A percentile compares a stretch with the other conserved stretches of the same genome.
Conservation (phyloP, 2,329 filamentous ascomycete species). For the Ophiocordyceps camponoti-rufipedis region DNA sequence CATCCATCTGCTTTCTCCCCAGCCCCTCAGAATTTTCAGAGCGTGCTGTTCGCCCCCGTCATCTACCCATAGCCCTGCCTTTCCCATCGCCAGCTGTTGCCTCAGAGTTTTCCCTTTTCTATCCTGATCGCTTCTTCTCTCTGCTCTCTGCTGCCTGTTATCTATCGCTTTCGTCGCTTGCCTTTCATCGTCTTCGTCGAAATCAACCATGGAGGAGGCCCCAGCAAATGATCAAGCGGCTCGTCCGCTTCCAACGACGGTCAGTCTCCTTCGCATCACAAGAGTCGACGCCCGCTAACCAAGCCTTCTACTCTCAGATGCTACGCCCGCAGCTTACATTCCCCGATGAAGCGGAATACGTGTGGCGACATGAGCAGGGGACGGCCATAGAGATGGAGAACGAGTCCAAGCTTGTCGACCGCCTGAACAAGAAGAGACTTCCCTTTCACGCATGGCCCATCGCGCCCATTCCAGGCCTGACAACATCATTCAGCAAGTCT, state of each 20-base stretch:
- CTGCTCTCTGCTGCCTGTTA: no score
- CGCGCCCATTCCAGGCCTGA: constrained; percentile 11
- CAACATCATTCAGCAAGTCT: constrained; percentile 11
- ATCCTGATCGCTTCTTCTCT: no score
- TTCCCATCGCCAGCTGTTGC: no score
- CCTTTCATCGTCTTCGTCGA: neutral
- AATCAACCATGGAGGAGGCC: neutral
- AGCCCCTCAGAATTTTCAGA: neutral
- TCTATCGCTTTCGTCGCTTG: neutral
- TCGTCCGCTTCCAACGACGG: neutral
- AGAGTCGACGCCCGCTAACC: neutral
- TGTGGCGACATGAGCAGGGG: constrained; percentile 11
- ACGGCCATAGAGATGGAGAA: constrained; percentile 16
- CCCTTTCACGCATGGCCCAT: constrained; percentile 11
- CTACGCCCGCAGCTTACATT: constrained; percentile 6
- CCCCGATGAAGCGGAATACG: constrained; percentile 8
- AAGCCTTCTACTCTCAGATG: neutral
- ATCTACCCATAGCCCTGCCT: neutral
- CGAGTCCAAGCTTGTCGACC: constrained; percentile 9
- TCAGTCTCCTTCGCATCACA: neutral
- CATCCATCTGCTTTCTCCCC: neutral
- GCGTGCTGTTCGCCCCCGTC: neutral
- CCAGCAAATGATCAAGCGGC: no score
- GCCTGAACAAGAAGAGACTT: constrained; percentile 8
- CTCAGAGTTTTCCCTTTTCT: no score